Conservation (phyloP, 495 filamentous ascomycete genomes). For the Penicillium macrosclerotiorum region DNA sequence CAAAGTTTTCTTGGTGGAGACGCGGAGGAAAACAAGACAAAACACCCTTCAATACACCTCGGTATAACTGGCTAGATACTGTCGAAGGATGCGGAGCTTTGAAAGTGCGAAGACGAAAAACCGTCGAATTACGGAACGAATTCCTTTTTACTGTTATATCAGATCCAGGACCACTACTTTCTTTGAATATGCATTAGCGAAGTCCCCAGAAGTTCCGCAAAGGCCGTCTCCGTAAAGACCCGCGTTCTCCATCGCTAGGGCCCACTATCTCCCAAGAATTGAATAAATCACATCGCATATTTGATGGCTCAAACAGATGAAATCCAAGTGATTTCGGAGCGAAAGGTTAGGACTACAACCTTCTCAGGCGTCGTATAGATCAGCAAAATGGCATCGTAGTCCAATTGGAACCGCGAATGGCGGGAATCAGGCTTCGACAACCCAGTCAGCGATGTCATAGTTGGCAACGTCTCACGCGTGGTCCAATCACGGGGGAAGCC, state of each 20-base stretch:
- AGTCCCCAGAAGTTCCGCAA: neutral
- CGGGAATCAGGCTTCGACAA: neutral
- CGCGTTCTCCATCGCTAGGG: slow-evolving; percentile 23
- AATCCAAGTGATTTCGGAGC: neutral
- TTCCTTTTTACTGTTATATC: neutral
- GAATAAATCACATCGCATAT: slow-evolving; percentile 25
- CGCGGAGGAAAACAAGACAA: slow-evolving; percentile 9
- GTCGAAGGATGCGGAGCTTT: neutral
- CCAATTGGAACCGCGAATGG: slow-evolving; percentile 4
- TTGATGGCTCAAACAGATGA: neutral
- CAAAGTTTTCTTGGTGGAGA: slow-evolving; percentile 19
- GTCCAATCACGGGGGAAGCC: slow-evolving; percentile 15
- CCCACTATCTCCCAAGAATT: slow-evolving; percentile 21
- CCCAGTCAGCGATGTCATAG: slow-evolving; percentile 24
- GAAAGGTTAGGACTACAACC: neutral
- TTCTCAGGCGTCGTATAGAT: neutral
- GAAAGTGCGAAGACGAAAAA: neutral
- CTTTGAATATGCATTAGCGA: neutral
- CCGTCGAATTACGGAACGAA: neutral
- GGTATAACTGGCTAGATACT: slow-evolving; percentile 14
- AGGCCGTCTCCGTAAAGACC: slow-evolving; percentile 25
- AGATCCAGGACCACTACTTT: neutral
- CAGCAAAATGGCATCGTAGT: neutral
- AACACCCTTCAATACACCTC: slow-evolving; percentile 18
- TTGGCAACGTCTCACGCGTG: slow-evolving; percentile 20